Evolutionary conservation across 2,329 filamentous ascomycete genomes (phyloP).

Genomic region (Cladophialophora bantiana): DNA sequence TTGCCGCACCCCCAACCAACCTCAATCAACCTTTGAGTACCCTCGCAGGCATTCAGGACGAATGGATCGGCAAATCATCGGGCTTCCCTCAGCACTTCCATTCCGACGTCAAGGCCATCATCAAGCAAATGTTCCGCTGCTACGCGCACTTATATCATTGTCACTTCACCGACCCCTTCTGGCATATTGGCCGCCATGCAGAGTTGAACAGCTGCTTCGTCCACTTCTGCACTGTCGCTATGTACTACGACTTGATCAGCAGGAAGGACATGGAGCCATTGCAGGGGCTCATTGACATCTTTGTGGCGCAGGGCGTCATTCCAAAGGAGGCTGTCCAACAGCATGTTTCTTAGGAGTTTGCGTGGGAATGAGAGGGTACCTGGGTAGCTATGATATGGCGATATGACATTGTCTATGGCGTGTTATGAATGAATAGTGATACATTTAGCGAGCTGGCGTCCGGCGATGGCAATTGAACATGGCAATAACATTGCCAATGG

Average conservation of each 20-base stretch:
- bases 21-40: conserved; percentile 65
- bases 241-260: conserved; percentile 81
- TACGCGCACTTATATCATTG: conserved; percentile 98
- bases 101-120: conserved; percentile 88
- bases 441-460: conserved; percentile 23
- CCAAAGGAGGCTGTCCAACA: conserved; percentile 65
- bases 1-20: conserved; percentile 49
- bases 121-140: conserved; percentile 98
- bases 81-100: conserved; percentile 92
- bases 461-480: neutral
- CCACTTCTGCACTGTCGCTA: conserved; percentile 81
- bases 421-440: conserved; percentile 13
- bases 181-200: conserved; percentile 74
- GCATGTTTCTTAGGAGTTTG: conserved; percentile 27
- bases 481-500: neutral
- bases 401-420: neutral
- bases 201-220: conserved; percentile 88
- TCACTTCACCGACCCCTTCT: conserved; percentile 85
- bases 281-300: conserved; percentile 91
- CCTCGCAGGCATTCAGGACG: conserved; percentile 67
- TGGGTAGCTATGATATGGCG: neutral
- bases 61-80: conserved; percentile 89
- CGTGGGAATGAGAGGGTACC: neutral
- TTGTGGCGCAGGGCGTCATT: conserved; percentile 87
- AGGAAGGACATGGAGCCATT: conserved; percentile 94